Percentiles rank a stretch among this genome's conserved stretches.
Evolutionary conservation across 2,329 filamentous ascomycete species (phyloP).

Genomic region (Penicillium hordei): DNA sequence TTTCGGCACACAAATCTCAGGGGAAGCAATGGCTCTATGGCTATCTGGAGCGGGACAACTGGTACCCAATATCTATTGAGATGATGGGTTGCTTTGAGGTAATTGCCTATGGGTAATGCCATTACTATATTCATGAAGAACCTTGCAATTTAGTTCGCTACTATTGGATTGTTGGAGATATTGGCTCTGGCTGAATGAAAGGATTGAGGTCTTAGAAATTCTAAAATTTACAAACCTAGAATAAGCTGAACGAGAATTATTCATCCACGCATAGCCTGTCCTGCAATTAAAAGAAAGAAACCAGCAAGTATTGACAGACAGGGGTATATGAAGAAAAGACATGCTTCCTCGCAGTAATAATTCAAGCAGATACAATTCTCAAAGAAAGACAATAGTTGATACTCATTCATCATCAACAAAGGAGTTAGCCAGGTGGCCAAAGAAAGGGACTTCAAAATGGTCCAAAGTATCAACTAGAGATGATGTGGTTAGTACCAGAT

Average conservation of each 20-base stretch:
- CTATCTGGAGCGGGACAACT: not conserved
- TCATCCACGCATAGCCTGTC: not conserved
- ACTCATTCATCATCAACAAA: slow-evolving; percentile 82
- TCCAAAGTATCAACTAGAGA: slow-evolving; percentile 59
- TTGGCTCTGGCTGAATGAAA: not conserved
- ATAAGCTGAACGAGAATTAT: not conserved
- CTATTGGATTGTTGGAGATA: no score
- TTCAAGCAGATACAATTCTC: slow-evolving; percentile 11
- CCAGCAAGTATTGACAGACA: slow-evolving; percentile 10
- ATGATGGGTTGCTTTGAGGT: not conserved
- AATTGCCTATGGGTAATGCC: not conserved
- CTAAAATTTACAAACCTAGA: not conserved
- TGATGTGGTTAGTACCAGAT: not conserved
- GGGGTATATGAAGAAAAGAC: slow-evolving; percentile 24
- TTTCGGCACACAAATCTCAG: not conserved
- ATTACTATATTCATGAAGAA: not conserved
- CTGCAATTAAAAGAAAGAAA: not conserved
- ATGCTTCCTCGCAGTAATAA: slow-evolving; percentile 10
- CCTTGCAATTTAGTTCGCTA: not conserved
- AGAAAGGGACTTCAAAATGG: slow-evolving; percentile 81
- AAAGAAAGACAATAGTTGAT: not conserved
- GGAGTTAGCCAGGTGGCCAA: slow-evolving; percentile 80
- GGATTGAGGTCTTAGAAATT: not conserved
- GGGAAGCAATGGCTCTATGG: not conserved
- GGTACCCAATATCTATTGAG: not conserved